phyloP scores from a whole-genome alignment of 768 basidiomycete genomes.

The Lactarius psammicola region DNA sequence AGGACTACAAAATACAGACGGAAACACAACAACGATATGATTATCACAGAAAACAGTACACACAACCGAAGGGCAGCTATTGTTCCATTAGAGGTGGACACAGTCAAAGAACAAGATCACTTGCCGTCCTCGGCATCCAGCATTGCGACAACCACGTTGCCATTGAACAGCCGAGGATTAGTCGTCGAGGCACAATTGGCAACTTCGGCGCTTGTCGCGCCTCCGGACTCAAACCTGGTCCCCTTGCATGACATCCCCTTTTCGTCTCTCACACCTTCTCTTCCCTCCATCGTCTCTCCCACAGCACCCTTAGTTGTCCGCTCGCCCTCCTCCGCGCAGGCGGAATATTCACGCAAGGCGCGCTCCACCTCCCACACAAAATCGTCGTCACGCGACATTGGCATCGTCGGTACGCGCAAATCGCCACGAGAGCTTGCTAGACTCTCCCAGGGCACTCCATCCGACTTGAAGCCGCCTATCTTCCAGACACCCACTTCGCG shows the following conservation, averaged over 20 bases:
- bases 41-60: background rate
- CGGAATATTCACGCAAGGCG: background rate
- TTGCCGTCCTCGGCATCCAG: background rate
- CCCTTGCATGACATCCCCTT: constrained; percentile 8
- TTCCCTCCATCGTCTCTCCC: constrained; percentile 42
- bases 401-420: constrained; percentile 48
- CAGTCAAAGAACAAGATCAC: background rate
- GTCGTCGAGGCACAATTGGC: constrained; percentile 21
- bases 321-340: background rate
- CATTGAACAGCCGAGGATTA: constrained; percentile 4
- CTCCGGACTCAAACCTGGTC: constrained; percentile 3
- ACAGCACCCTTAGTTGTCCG: constrained; percentile 2
- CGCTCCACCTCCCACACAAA: constrained; percentile 36
- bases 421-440: constrained; percentile 31
- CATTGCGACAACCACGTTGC: constrained; percentile 5
- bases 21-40: constrained; percentile 10
- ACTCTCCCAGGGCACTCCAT: constrained; percentile 17
- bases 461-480: constrained; percentile 37
- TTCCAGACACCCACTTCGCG: constrained; percentile 40
- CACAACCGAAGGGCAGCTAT: constrained; percentile 10
- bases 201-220: constrained; percentile 19
- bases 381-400: constrained; percentile 46
- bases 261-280: constrained; percentile 29
- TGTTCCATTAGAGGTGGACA: constrained; percentile 11
- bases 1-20: constrained; percentile 9